These are phyloP conservation scores for Euphorbia lathyris DNA, from an alignment of 345 rosid genomes.

Conservation along the genomic window DNA sequence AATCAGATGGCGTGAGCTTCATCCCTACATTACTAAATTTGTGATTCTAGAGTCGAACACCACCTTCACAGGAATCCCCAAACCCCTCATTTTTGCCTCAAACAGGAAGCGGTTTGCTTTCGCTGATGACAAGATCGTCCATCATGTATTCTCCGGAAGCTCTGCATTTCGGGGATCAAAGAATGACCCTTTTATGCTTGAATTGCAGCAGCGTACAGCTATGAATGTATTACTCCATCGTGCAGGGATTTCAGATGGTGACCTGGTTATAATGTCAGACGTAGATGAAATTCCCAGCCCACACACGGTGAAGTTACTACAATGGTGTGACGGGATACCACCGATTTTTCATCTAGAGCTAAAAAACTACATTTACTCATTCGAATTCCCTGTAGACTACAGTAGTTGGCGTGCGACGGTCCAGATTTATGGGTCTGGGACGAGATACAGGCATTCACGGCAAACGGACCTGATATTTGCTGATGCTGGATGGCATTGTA, in stretches of 20 bases:
- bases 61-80: slow-evolving; percentile 86
- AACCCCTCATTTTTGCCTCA: slow-evolving; percentile 59
- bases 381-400: slow-evolving; percentile 85
- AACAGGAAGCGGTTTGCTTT: slow-evolving; percentile 57
- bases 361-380: slow-evolving; percentile 79
- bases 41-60: slow-evolving; percentile 78
- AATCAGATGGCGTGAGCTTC: slow-evolving; percentile 75
- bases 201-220: slow-evolving; percentile 52
- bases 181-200: slow-evolving; percentile 65
- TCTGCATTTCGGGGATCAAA: slow-evolving; percentile 29
- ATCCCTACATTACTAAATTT: slow-evolving; percentile 64
- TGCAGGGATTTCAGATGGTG: slow-evolving; percentile 66
- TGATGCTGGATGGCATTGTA: slow-evolving; percentile 96
- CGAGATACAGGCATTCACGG: slow-evolving; percentile 75
- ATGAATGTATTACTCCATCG: slow-evolving; percentile 62
- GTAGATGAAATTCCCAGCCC: slow-evolving; percentile 89
- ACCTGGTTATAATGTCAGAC: slow-evolving; percentile 73
- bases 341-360: slow-evolving; percentile 66
- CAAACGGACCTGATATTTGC: slow-evolving; percentile 59
- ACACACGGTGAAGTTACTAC: slow-evolving; percentile 62
- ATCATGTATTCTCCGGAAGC: slow-evolving; percentile 60
- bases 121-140: slow-evolving; percentile 56
- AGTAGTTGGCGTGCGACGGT: slow-evolving; percentile 81
- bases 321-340: slow-evolving; percentile 84
- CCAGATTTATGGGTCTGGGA: slow-evolving; percentile 44